Conservation (phyloP, 345 rosid genomes). For the Reutealis trisperma region DNA sequence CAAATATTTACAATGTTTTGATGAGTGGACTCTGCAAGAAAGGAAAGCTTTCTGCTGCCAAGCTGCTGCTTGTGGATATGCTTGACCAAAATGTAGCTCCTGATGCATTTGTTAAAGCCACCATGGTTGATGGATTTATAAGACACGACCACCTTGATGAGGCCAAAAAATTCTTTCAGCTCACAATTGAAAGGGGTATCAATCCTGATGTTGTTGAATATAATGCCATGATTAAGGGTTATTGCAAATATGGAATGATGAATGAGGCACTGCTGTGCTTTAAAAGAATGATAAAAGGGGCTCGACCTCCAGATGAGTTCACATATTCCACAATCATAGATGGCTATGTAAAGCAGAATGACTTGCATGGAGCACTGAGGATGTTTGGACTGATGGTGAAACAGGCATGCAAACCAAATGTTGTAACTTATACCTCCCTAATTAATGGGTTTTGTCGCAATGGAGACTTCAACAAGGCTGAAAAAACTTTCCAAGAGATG, state of each 20-base stretch:
- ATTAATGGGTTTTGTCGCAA: slow-evolving; percentile 66
- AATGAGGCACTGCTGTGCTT: slow-evolving; percentile 55
- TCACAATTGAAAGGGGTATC: slow-evolving; percentile 53
- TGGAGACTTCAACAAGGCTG: slow-evolving; percentile 59
- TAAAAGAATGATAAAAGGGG: slow-evolving; percentile 50
- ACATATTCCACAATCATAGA: slow-evolving; percentile 81
- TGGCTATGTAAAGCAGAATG: slow-evolving; percentile 75
- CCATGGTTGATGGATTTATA: slow-evolving; percentile 73
- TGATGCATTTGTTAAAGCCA: slow-evolving; percentile 67
- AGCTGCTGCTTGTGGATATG: slow-evolving; percentile 72
- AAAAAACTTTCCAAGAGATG: slow-evolving; percentile 62
- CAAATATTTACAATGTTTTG: slow-evolving; percentile 75
- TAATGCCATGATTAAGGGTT: slow-evolving; percentile 89
- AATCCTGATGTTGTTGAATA: slow-evolving; percentile 64
- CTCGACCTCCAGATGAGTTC: slow-evolving; percentile 61
- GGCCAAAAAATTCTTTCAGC: slow-evolving; percentile 58
- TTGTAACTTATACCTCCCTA: slow-evolving; percentile 72
- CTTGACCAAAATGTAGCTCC: slow-evolving; percentile 60
- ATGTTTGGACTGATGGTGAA: slow-evolving; percentile 61
- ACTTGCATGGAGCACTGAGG: slow-evolving; percentile 54
- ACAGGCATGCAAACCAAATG: slow-evolving; percentile 68
- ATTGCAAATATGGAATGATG: slow-evolving; percentile 76
- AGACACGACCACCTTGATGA: slow-evolving; percentile 61
- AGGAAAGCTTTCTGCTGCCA: slow-evolving; percentile 62
- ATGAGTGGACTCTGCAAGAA: slow-evolving; percentile 81